Evolutionary conservation across 2,329 filamentous ascomycete genomes (phyloP), one percentile per base, ranked within the genome.

Genomic region (Epichloe amarillans): DNA sequence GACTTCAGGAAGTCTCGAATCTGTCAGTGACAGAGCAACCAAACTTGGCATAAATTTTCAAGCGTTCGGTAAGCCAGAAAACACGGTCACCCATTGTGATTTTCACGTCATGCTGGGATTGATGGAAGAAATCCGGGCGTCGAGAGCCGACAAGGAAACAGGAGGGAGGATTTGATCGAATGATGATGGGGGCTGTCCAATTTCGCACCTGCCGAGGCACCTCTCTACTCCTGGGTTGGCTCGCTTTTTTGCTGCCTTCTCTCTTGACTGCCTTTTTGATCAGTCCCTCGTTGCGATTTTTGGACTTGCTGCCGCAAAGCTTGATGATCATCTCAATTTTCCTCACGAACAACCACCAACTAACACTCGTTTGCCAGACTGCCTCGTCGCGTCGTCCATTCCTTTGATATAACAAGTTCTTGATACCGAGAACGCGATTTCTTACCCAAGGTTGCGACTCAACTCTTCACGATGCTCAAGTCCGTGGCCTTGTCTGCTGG

Each of bases 351-450:
- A 2, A n/a, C 14, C 45, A 39, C 17, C 50, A 50, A 50, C 55
- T 59, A 46, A 59, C 58, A 54, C 50, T 52, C 50, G 8, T 49
- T 47, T 54, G 52, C 44, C 54, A 69, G 65, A 66, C 58, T 58
- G 65, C 62, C 53, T 62, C 51, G 57, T 61, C 59, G 63, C 61
- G 59, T 66, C 66, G 61, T 66, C 62, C 62, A 55, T 52, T 66
- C 64, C 55, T 65, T 67, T 45, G 43, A 43, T 26, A 30, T 40
- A 33, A 42, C 36, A 46, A 14, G 7, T 44, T 35, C 36, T 35
- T 19, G 11, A 33, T 14, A 23, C 35, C 26, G 37, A 26, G 21
- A 5, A 11, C 41, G 30, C 14, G 36, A 17, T 14, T 21, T 17
- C n/a, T 12, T 14, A 8, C 17, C 19, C 7, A 36, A 21, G 21